Conservation (phyloP, 2,329 filamentous ascomycete genomes). For the Zarea fungicola region DNA sequence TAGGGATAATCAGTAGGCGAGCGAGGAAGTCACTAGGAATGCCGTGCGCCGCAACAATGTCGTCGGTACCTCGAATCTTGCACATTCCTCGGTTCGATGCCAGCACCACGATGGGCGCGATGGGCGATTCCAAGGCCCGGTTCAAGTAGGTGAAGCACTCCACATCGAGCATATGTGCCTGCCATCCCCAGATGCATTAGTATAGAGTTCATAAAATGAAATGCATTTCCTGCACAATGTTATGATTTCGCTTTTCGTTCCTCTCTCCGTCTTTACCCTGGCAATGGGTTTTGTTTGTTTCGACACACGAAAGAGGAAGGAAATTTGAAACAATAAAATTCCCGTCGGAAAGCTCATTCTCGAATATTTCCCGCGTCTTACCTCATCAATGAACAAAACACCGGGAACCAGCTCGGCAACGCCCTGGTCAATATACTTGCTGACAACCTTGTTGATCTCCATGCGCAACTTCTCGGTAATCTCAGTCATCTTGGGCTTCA, state of each 20-base stretch:
- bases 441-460: slow-evolving; percentile 99
- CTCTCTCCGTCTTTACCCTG: not conserved
- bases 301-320: not conserved
- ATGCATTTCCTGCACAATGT: slow-evolving; percentile 1
- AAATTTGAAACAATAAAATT: not conserved
- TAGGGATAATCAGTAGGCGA: slow-evolving; percentile 92
- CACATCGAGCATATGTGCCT: slow-evolving; percentile 99
- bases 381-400: slow-evolving; percentile 97
- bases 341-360: not conserved
- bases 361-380: slow-evolving; percentile 35
- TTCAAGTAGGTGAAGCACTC: slow-evolving; percentile 99
- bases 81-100: slow-evolving; percentile 95
- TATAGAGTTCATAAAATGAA: not conserved
- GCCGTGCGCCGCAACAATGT: slow-evolving; percentile 82
- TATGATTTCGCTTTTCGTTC: not conserved
- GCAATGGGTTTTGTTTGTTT: not conserved
- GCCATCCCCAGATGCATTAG: slow-evolving; percentile 20
- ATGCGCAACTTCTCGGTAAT: slow-evolving; percentile 94
- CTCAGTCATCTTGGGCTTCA: slow-evolving; percentile 99
- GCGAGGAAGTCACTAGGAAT: slow-evolving; percentile 90
- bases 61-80: slow-evolving; percentile 80
- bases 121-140: slow-evolving; percentile 89
- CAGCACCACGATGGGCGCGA: slow-evolving; percentile 94
- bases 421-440: slow-evolving; percentile 97
- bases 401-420: slow-evolving; percentile 97